phyloP scores from a whole-genome alignment of 1,284 basidiomycete species.

The Malassezia japonica region DNA sequence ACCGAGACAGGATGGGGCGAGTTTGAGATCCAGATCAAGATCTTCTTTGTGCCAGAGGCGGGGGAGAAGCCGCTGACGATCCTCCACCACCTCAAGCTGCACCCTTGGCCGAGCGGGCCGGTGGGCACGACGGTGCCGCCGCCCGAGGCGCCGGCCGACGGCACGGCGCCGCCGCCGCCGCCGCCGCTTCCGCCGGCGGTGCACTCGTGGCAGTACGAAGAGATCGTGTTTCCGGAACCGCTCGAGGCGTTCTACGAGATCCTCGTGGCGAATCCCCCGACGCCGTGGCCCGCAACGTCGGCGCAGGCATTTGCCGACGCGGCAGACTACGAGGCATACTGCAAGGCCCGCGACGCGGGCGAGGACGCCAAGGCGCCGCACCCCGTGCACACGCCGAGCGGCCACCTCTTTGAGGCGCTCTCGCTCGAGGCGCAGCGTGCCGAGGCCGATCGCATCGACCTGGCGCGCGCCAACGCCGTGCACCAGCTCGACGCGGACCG shows the following conservation, averaged over 20 bases:
- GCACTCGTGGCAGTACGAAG: constrained; percentile 98
- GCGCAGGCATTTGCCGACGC: constrained; percentile 37
- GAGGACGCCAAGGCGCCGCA: constrained; percentile 23
- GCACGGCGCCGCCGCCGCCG: background rate
- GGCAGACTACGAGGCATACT: constrained; percentile 25
- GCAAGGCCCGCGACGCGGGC: constrained; percentile 13
- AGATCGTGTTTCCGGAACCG: constrained; percentile 91
- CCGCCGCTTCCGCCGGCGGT: constrained; percentile 39
- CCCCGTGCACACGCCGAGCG: constrained; percentile 39
- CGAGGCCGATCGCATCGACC: constrained; percentile 69
- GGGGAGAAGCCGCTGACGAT: constrained; percentile 79
- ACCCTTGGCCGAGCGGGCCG: constrained; percentile 63
- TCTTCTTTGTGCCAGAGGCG: constrained; percentile 83
- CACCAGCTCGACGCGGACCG: constrained; percentile 45
- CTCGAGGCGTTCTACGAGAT: constrained; percentile 76
- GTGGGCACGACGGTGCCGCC: constrained; percentile 44
- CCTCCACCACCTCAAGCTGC: constrained; percentile 88
- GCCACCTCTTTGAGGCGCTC: constrained; percentile 55
- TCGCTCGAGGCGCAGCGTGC: constrained; percentile 67
- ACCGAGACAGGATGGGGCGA: constrained; percentile 99
- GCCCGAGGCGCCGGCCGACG: constrained; percentile 1
- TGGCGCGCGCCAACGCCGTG: constrained; percentile 60
- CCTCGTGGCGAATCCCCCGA: constrained; percentile 72
- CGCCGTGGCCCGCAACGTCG: constrained; percentile 52
- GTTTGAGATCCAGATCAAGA: constrained; percentile 88